These are phyloP conservation scores for Melastoma candidum DNA, from an alignment of 441 rosid species.

Conservation along the genomic window DNA sequence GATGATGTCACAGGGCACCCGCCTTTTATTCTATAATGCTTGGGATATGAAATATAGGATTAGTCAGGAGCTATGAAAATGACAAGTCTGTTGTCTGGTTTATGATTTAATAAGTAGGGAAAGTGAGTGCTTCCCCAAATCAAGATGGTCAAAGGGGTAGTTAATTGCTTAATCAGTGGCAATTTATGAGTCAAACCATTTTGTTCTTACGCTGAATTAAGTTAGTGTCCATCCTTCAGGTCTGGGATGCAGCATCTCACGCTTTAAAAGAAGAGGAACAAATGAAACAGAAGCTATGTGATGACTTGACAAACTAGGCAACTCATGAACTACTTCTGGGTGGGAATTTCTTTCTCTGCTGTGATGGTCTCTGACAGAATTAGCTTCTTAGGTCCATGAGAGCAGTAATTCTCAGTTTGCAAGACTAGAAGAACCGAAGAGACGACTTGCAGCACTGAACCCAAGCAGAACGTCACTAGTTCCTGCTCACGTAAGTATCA, in stretches of 20 bases:
- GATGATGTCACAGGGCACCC: too few species aligned
- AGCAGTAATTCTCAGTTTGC: slow-evolving; percentile 74
- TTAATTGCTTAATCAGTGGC: too few species aligned
- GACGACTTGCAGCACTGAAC: slow-evolving; percentile 72
- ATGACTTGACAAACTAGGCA: slow-evolving; percentile 76
- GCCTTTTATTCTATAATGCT: too few species aligned
- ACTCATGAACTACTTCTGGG: background rate
- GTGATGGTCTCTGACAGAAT: slow-evolving; percentile 7
- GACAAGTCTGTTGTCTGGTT: too few species aligned
- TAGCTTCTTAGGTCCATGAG: slow-evolving; percentile 54
- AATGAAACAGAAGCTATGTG: slow-evolving; percentile 68
- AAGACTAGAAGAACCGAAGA: slow-evolving; percentile 83
- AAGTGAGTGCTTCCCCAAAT: too few species aligned
- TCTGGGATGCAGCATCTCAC: slow-evolving; percentile 64
- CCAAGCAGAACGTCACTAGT: slow-evolving; percentile 49
- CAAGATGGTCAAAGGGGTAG: too few species aligned
- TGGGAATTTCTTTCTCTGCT: slow-evolving; percentile 3
- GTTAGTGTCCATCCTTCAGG: slow-evolving; percentile 26
- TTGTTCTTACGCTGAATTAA: background rate
- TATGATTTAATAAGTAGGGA: too few species aligned
- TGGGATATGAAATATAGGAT: too few species aligned
- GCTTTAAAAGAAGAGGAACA: slow-evolving; percentile 74
- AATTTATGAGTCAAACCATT: too few species aligned
- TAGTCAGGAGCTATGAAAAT: too few species aligned
- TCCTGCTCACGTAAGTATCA: slow-evolving; percentile 36